Conservation (phyloP, 2,329 filamentous ascomycete genomes). For the Cytospora piceae region DNA sequence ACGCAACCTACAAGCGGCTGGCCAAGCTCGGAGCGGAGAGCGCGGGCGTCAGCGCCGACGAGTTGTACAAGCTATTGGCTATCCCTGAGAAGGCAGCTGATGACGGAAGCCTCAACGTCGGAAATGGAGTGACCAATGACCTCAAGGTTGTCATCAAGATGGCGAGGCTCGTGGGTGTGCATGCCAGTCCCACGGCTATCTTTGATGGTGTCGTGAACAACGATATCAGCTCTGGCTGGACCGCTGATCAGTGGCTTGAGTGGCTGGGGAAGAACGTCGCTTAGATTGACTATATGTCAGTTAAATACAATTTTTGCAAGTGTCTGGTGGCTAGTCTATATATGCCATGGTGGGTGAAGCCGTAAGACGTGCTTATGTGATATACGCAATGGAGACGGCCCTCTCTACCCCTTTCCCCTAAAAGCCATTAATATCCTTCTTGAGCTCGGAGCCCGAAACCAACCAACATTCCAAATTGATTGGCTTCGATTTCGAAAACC, state of each 20-base stretch:
- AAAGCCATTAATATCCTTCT: no score
- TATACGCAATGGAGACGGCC: neutral
- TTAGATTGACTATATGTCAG: slow-evolving; percentile 33
- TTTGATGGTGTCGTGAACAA: slow-evolving; percentile 84
- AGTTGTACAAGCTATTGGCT: slow-evolving; percentile 69
- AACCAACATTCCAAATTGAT: no score
- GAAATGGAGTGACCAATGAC: slow-evolving; percentile 83
- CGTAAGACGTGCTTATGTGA: no score
- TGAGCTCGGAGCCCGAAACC: no score
- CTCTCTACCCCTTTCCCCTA: neutral
- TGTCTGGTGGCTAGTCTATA: no score
- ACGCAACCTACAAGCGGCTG: slow-evolving; percentile 79
- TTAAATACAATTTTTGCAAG: neutral
- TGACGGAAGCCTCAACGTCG: slow-evolving; percentile 73
- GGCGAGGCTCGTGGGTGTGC: slow-evolving; percentile 76
- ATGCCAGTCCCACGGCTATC: slow-evolving; percentile 88
- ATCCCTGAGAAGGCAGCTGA: slow-evolving; percentile 69
- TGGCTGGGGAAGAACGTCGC: slow-evolving; percentile 68
- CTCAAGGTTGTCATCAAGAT: slow-evolving; percentile 84
- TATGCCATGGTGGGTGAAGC: neutral
- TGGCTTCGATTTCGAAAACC: no score
- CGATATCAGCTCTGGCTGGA: slow-evolving; percentile 79
- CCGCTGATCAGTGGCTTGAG: slow-evolving; percentile 79
- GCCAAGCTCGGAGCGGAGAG: slow-evolving; percentile 69
- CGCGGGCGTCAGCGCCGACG: slow-evolving; percentile 72